Conservation (phyloP, 2,329 filamentous ascomycete species). For the Arthrobotrys iridis region DNA sequence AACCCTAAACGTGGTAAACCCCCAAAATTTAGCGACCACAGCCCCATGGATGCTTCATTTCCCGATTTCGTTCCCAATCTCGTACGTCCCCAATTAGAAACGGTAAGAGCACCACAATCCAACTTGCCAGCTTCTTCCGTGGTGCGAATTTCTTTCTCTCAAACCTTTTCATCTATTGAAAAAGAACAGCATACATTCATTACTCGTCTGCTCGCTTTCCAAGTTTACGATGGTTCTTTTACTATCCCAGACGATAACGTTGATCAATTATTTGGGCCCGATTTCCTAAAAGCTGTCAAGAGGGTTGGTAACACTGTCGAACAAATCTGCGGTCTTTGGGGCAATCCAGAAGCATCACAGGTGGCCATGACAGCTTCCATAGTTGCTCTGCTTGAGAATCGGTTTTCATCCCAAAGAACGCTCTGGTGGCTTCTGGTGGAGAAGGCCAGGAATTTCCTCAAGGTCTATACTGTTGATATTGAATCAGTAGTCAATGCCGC, state of each 20-base stretch:
- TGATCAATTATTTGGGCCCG: neutral
- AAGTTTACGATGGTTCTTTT: neutral
- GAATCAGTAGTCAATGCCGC: neutral
- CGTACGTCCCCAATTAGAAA: too few species aligned
- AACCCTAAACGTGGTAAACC: too few species aligned
- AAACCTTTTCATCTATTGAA: neutral
- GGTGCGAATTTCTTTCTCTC: neutral
- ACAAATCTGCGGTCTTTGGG: neutral
- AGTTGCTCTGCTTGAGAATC: neutral
- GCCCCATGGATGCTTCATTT: too few species aligned
- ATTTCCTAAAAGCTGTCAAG: neutral
- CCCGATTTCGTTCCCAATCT: too few species aligned
- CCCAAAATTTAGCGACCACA: too few species aligned
- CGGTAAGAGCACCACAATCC: neutral
- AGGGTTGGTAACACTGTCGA: neutral
- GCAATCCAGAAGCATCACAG: neutral
- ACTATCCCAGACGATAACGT: neutral
- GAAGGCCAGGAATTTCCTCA: slow-evolving; percentile 3
- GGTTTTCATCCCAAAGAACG: neutral
- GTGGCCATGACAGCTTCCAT: neutral
- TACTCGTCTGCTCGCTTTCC: neutral
- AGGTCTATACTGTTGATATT: neutral
- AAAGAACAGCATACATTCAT: neutral
- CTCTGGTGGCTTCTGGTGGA: neutral
- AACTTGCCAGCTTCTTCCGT: neutral